Evolutionary conservation across 495 filamentous ascomycete genomes (phyloP), one percentile per base, ranked within the genome.

Genomic region (Penicillium taxi): DNA sequence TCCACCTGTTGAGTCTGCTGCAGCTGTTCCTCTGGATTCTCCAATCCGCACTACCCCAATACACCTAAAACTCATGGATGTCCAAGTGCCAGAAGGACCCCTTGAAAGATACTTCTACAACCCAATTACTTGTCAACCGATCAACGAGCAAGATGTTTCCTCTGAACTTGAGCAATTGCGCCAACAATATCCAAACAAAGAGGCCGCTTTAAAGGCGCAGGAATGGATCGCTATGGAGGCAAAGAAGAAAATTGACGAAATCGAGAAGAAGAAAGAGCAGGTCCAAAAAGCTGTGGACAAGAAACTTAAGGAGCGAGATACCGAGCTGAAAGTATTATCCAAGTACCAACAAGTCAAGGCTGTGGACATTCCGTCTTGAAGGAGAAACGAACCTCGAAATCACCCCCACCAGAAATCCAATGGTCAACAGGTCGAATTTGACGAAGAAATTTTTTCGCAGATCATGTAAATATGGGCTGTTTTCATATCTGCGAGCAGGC

Each of bases 231-330:
- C 56, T 15, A 56, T 50, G 42, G 60, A 72, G 47, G 50, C 56
- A 9, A 63, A 56, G 40, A 50, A 57, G 40, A 65, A 51, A 30
- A 45, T 71, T 19, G 54, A 66, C 27, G 58, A 59, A 22, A 49
- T 53, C 1, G 56, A 64, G 37, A 50, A 48, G 38, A 69, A 66
- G 44, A 58, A 53, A 30, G 62, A 64, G 22, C 56, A 69, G 12
- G 49, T 67, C 0, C 62, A 70, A 35, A 57, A 51, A 37, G 55
- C 55, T 4, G 60, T 70, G 41, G 65, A 70, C 32, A 67, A 68
- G 47, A 71, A 69, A 43, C 48, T 53, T 19, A 68, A 66, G 34
- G 64, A 68, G 37, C 47, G 62, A 12, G 61, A 71, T 28, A 64
- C 55, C 1, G 67, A 71, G 45, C 52, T 66, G 53, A 69, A 67